A percentile compares a stretch with the other conserved stretches of the same genome.
Conservation (phyloP, 2,329 filamentous ascomycete genomes). For the Aureobasidium vineae region DNA sequence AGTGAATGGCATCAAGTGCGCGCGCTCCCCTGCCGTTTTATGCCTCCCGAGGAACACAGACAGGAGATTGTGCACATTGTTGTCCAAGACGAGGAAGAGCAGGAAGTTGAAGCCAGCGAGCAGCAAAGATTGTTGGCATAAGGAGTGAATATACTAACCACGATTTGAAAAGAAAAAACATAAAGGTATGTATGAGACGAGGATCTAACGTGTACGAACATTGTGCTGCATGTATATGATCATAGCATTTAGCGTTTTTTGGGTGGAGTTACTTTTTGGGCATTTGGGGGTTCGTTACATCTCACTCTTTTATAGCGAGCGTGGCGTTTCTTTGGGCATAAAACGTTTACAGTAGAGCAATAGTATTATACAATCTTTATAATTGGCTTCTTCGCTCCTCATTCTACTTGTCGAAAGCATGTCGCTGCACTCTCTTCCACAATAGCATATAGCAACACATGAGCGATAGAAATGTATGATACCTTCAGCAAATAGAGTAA, state of each 20-base stretch:
- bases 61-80: conserved; percentile 31
- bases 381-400: too few relatives aligned
- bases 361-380: too few relatives aligned
- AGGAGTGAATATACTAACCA: background rate
- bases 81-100: conserved; percentile 28
- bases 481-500: too few relatives aligned
- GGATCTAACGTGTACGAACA: conserved; percentile 4
- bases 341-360: too few relatives aligned
- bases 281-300: background rate
- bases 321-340: conserved; percentile 7
- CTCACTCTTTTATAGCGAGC: conserved; percentile 6
- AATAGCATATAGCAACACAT: too few relatives aligned
- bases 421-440: too few relatives aligned
- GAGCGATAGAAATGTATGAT: too few relatives aligned
- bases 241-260: conserved; percentile 2
- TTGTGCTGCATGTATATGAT: background rate
- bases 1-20: conserved; percentile 35
- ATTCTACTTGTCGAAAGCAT: too few relatives aligned
- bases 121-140: conserved; percentile 14
- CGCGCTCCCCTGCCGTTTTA: conserved; percentile 34
- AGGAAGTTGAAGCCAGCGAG: conserved; percentile 11
- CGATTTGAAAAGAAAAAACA: background rate
- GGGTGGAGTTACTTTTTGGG: background rate
- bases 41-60: conserved; percentile 31
- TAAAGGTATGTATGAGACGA: background rate